Base-by-base conservation (phyloP, 2,329 filamentous ascomycete genomes). In the Penicillium capsulatum region DNA sequence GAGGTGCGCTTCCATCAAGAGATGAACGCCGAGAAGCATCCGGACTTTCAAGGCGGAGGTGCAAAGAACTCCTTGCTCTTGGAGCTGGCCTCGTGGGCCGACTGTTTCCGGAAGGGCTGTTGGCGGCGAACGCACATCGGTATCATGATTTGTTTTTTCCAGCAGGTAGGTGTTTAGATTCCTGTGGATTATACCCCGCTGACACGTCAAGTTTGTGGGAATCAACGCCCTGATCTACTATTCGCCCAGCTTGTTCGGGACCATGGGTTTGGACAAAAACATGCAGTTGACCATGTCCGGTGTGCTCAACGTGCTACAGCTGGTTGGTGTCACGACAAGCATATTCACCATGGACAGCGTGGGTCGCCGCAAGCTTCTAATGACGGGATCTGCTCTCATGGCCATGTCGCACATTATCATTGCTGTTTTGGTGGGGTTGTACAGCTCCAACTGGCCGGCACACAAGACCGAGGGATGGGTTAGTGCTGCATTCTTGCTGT, bases 171-270 rank as follows among this genome's bases (percentile, higher is more conserved):
- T 40, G 30, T 17, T 38, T 22, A 14, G 16, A 22, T 7, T 46
- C 3, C 26, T 26, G 3, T 2, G 24, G 11, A n/a, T n/a, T n/a
- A n/a, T n/a, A n/a, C n/a, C n/a, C n/a, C n/a, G 22, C 11, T 31
- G 17, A 38, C 8, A 9, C 28, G 7, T 11, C 16, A 29, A 65
- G 55, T 73, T 75, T 31, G 61, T 69, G 4, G 73, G 73, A 0
- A 74, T 77, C 55, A 77, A 76, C 44, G 72, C 77, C 2, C 70
- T 82, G 1, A 67, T 66, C 15, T 81, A 81, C 63, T 83, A 80
- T 58, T 77, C 76, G 16, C 77, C 77, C 0, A 76, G 78, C 10
- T 66, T 83, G 0, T 81, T 81, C 54, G 55, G 73, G 46, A 68
- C 65, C 1, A 70, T 74, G 60, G 70, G 70, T 6, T 54, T 73